phyloP scores from a whole-genome alignment of 208 protist species.

The Trypanosoma avium region DNA sequence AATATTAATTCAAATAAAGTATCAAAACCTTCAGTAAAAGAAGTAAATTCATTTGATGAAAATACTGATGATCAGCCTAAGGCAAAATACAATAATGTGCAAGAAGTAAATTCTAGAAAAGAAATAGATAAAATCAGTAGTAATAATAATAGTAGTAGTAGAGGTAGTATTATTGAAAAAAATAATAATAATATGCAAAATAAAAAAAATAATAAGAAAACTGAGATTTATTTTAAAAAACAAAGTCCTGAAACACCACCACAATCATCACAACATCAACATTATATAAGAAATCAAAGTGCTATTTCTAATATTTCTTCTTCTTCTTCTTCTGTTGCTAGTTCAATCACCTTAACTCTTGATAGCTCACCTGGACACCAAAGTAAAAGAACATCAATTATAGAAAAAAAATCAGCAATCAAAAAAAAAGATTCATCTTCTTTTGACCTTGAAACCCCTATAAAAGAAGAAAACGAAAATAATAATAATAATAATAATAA shows the following conservation, averaged over 20 bases:
- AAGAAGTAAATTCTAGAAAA: not conserved
- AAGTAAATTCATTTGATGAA: not conserved
- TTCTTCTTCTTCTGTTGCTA: not conserved
- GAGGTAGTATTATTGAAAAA: not conserved
- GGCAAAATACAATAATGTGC: not conserved
- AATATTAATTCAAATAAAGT: too few relatives aligned
- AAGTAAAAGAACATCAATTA: too few relatives aligned
- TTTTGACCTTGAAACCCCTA: not conserved
- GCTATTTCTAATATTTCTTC: not conserved
- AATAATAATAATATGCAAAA: not conserved
- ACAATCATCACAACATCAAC: too few relatives aligned
- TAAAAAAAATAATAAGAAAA: not conserved
- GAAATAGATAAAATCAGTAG: not conserved
- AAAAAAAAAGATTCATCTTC: not conserved
- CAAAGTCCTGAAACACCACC: too few relatives aligned
- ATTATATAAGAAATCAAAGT: not conserved
- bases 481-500: not conserved
- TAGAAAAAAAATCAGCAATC: too few relatives aligned
- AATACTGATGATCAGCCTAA: constrained; percentile 2
- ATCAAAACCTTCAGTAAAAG: too few relatives aligned
- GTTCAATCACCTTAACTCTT: constrained; percentile 13
- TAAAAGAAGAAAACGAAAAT: not conserved
- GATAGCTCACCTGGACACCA: not conserved
- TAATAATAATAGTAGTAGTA: not conserved
- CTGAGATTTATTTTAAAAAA: not conserved